Conservation (phyloP, 1,284 basidiomycete genomes). For the Apiotrichum gracile region DNA sequence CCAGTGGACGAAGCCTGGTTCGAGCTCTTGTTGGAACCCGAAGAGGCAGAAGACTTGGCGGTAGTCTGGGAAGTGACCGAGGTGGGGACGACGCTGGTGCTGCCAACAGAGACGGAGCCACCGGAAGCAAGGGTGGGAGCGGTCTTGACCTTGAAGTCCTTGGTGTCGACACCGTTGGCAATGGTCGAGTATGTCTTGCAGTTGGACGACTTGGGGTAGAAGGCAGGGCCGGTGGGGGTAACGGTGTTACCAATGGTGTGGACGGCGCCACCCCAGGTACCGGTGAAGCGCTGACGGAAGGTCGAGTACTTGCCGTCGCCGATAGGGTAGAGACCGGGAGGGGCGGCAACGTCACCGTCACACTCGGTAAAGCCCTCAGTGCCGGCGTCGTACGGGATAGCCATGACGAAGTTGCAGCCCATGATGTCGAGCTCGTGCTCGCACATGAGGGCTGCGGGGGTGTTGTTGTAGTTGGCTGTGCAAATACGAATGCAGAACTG, state of each 20-base stretch:
- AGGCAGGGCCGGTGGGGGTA: conserved; percentile 32
- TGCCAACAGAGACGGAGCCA: conserved; percentile 2
- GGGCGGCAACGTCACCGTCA: conserved; percentile 42
- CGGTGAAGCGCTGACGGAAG: conserved; percentile 46
- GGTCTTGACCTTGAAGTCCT: conserved; percentile 34
- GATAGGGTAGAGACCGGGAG: conserved; percentile 42
- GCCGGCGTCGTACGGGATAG: conserved; percentile 37
- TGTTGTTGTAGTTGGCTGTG: conserved; percentile 34
- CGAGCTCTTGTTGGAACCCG: no score
- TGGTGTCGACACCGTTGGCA: conserved; percentile 39
- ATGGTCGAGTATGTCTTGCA: conserved; percentile 45
- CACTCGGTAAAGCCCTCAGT: conserved; percentile 39
- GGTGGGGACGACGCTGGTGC: neutral
- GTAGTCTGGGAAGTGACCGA: no score
- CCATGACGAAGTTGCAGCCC: conserved; percentile 48
- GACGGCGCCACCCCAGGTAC: conserved; percentile 22
- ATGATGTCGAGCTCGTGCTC: conserved; percentile 41
- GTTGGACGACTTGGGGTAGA: conserved; percentile 43
- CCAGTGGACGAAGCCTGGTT: no score
- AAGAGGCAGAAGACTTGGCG: no score
- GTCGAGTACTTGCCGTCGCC: conserved; percentile 41
- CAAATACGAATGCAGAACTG: conserved; percentile 47
- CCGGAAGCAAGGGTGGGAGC: conserved; percentile 24
- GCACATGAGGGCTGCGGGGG: conserved; percentile 33
- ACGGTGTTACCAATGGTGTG: conserved; percentile 40